Percentiles rank a stretch among this genome's conserved stretches.
phyloP scores from a whole-genome alignment of 2,329 filamentous ascomycete species.

The Tolypocladium tropicale region DNA sequence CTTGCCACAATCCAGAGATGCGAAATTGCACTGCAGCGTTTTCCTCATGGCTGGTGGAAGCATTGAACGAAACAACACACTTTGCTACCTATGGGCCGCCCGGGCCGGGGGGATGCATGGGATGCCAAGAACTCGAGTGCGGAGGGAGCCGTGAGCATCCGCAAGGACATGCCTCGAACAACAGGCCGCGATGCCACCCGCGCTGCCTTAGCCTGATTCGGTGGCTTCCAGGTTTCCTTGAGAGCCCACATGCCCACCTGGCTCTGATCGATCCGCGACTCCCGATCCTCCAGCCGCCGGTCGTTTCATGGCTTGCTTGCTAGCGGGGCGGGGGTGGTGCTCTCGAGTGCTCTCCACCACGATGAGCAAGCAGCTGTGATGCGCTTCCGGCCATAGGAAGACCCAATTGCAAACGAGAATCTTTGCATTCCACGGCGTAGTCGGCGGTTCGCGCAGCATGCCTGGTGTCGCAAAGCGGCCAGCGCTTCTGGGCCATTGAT shows the following conservation, averaged over 20 bases:
- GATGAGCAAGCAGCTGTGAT: neutral
- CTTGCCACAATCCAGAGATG: neutral
- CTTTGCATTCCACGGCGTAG: too few relatives aligned
- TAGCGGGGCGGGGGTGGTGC: neutral
- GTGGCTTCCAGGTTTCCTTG: too few relatives aligned
- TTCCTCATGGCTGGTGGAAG: neutral
- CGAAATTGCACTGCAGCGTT: neutral
- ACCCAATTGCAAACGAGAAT: neutral
- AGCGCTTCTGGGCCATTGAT: neutral
- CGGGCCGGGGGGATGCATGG: too few relatives aligned
- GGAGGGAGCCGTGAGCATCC: neutral
- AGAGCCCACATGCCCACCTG: neutral
- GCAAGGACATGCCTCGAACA: neutral
- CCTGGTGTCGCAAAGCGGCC: neutral
- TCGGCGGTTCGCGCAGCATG: neutral
- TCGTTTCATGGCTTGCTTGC: neutral
- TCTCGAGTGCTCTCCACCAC: neutral
- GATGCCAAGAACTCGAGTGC: too few relatives aligned
- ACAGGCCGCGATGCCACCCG: neutral
- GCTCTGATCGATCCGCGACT: neutral
- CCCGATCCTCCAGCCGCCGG: neutral
- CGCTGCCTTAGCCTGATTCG: neutral
- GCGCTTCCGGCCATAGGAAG: neutral
- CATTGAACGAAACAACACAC: neutral
- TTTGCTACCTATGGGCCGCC: too few relatives aligned